Evolutionary conservation across 2,329 filamentous ascomycete genomes (phyloP).

Genomic region (Penicillium sp.): DNA sequence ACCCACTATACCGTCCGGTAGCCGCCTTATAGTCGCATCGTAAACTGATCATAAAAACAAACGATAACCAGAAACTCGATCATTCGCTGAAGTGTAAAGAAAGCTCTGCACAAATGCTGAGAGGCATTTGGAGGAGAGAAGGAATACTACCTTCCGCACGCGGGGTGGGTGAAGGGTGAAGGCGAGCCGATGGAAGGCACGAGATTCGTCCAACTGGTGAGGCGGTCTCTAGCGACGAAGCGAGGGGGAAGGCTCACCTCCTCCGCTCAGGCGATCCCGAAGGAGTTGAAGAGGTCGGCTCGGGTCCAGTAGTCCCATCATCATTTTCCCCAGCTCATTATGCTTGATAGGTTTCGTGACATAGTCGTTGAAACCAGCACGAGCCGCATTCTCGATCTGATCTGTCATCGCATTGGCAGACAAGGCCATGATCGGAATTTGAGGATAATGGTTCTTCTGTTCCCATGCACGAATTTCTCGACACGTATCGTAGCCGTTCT

Average conservation of each 20-base stretch:
- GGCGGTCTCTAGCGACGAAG: constrained; percentile 15
- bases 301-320: constrained; percentile 51
- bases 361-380: constrained; percentile 53
- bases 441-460: constrained; percentile 46
- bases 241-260: constrained; percentile 13
- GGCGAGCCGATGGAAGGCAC: background rate
- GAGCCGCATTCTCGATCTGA: constrained; percentile 49
- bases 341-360: constrained; percentile 54
- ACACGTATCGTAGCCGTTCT: constrained; percentile 53
- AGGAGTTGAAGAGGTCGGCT: constrained; percentile 45
- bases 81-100: constrained; percentile 4
- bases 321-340: constrained; percentile 52
- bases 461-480: constrained; percentile 51
- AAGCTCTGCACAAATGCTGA: background rate
- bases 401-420: constrained; percentile 54
- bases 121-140: background rate
- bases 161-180: background rate
- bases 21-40: constrained; percentile 6
- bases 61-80: constrained; percentile 4
- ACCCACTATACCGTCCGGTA: background rate
- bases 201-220: background rate
- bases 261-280: constrained; percentile 39
- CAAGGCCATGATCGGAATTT: constrained; percentile 52
- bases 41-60: constrained; percentile 5
- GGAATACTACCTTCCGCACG: background rate